A percentile compares a stretch with the other conserved stretches of the same genome.
phyloP scores from a whole-genome alignment of 306 rosid genomes.

The Cicer bijugum region DNA sequence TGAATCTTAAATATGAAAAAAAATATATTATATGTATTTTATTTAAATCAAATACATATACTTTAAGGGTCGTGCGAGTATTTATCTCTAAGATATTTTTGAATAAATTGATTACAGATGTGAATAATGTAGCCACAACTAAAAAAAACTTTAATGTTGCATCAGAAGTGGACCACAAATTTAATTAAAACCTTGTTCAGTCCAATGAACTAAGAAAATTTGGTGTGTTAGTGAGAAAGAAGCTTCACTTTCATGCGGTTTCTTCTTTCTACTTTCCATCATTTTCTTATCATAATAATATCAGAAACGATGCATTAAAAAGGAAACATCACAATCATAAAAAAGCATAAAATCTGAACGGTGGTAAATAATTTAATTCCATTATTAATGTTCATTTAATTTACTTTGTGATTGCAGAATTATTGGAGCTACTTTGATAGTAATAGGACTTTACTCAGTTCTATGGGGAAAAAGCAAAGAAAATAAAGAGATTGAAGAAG shows the following conservation, averaged over 20 bases:
- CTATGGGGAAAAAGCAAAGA: slow-evolving; percentile 91
- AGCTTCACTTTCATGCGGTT: slow-evolving; percentile 19
- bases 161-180: slow-evolving; percentile 27
- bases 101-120: not conserved
- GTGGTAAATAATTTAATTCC: not conserved
- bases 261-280: slow-evolving; percentile 22
- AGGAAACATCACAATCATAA: slow-evolving; percentile 36
- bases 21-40: too few species aligned
- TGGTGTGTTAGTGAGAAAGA: slow-evolving; percentile 25
- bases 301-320: not conserved
- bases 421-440: slow-evolving; percentile 73
- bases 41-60: too few species aligned
- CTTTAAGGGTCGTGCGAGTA: too few species aligned
- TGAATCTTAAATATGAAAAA: too few species aligned
- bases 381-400: slow-evolving; percentile 5
- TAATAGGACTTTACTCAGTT: slow-evolving; percentile 82
- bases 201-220: not conserved
- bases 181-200: not conserved
- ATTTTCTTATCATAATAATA: slow-evolving; percentile 41
- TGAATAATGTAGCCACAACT: slow-evolving; percentile 12
- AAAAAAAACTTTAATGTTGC: slow-evolving; percentile 20
- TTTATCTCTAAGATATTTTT: not conserved
- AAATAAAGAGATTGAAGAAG: slow-evolving; percentile 60
- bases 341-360: slow-evolving; percentile 15
- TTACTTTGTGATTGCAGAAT: slow-evolving; percentile 49